phyloP scores from a whole-genome alignment of 345 rosid species.

The Eucalyptus virginea region DNA sequence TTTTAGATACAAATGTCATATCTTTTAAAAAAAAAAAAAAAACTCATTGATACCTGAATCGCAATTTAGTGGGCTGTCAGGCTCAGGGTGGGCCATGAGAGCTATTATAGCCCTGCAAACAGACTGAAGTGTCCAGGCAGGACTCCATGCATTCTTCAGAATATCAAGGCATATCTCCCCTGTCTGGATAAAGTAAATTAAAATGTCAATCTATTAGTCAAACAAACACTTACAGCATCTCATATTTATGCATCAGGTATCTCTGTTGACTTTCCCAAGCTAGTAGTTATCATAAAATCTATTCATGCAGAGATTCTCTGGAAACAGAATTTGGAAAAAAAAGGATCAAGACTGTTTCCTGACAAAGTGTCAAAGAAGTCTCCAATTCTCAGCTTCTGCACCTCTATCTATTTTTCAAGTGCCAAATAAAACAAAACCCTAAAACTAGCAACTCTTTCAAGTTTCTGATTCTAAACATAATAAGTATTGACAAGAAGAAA shows the following conservation, averaged over 20 bases:
- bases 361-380: not conserved
- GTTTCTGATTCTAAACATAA: not conserved
- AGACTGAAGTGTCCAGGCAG: conserved; percentile 99
- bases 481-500: not conserved
- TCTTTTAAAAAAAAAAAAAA: not conserved
- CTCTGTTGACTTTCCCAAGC: not conserved
- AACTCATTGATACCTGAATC: conserved; percentile 55
- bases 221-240: not conserved
- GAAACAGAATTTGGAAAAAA: not conserved
- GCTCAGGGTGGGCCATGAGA: conserved; percentile 97
- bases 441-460: not conserved
- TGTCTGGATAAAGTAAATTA: conserved; percentile 30
- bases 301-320: not conserved
- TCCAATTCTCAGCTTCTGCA: not conserved
- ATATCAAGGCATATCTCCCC: conserved; percentile 98
- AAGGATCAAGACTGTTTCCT: not conserved
- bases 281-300: not conserved
- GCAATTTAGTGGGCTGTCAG: conserved; percentile 93
- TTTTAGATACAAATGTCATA: not conserved
- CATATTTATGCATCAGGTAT: not conserved
- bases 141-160: conserved; percentile 99
- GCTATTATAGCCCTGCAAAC: conserved; percentile 98
- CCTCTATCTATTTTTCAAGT: not conserved
- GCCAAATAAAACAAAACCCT: not conserved
- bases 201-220: not conserved